Percentiles rank a stretch among this genome's conserved stretches.
Evolutionary conservation across 495 filamentous ascomycete genomes (phyloP).

Genomic region (Aspergillus conjunctus): DNA sequence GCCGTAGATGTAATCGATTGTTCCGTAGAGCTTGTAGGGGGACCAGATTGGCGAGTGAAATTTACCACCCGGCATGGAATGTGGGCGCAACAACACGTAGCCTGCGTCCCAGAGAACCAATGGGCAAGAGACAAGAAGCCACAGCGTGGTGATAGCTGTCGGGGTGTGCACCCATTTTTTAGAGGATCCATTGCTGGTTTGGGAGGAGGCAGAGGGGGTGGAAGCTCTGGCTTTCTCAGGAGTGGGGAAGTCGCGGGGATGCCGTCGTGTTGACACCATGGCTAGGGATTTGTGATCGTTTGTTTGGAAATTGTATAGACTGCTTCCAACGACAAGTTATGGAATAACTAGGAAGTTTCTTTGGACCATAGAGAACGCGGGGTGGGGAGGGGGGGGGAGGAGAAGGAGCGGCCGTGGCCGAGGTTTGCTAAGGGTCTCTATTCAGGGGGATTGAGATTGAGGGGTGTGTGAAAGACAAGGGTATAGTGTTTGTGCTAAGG

Average conservation of each 20-base stretch:
- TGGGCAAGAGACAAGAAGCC: constrained; percentile 78
- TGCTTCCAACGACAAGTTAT: no score
- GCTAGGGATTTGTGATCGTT: background rate
- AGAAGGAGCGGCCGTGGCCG: no score
- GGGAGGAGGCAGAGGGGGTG: constrained; percentile 24
- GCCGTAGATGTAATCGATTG: constrained; percentile 83
- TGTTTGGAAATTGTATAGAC: background rate
- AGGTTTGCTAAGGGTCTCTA: no score
- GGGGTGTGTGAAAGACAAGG: no score
- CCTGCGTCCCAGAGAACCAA: constrained; percentile 80
- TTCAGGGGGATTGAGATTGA: no score
- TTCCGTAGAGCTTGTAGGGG: constrained; percentile 81
- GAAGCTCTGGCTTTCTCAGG: constrained; percentile 28
- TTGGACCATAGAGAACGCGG: no score
- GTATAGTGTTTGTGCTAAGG: no score
- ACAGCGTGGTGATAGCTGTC: constrained; percentile 62
- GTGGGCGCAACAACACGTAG: constrained; percentile 81
- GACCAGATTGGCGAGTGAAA: constrained; percentile 75
- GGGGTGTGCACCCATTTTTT: constrained; percentile 68
- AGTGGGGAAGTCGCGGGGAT: constrained; percentile 50
- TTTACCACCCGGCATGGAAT: constrained; percentile 77
- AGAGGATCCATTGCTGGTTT: constrained; percentile 30
- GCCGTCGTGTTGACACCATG: constrained; percentile 58
- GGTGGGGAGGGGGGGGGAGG: no score
- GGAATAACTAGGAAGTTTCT: no score